These are phyloP conservation scores for Wickerhamomyces silvicola DNA, from an alignment of 805 yeast genomes.

Conservation along the genomic window DNA sequence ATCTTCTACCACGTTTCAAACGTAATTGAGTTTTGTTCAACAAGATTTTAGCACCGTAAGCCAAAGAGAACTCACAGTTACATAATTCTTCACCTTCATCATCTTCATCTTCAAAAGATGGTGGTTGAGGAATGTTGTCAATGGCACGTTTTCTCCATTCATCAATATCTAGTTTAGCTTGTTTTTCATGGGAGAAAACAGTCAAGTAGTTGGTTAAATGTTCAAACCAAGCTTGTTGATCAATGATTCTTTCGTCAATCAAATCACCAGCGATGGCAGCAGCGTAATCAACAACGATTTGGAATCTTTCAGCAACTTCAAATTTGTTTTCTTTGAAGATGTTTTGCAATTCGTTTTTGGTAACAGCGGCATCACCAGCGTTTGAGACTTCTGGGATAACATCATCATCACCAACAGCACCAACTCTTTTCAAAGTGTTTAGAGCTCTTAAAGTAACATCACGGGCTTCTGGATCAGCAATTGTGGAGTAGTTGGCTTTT, in stretches of 20 bases:
- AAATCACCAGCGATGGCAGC: slow-evolving; percentile 98
- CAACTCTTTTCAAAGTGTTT: slow-evolving; percentile 97
- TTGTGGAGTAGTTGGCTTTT: slow-evolving; percentile 87
- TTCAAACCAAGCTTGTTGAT: slow-evolving; percentile 86
- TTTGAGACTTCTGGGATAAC: slow-evolving; percentile 94
- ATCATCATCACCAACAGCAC: slow-evolving; percentile 89
- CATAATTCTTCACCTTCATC: slow-evolving; percentile 99
- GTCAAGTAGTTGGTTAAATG: slow-evolving; percentile 91
- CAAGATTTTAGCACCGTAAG: slow-evolving; percentile 99
- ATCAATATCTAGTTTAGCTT: slow-evolving; percentile 85
- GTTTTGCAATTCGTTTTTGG: slow-evolving; percentile 72
- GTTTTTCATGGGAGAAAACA: slow-evolving; percentile 88
- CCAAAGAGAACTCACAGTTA: slow-evolving; percentile 99
- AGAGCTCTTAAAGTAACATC: slow-evolving; percentile 96
- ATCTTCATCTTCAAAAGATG: slow-evolving; percentile 91
- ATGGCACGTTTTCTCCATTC: slow-evolving; percentile 93
- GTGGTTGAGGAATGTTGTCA: slow-evolving; percentile 97
- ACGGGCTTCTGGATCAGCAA: slow-evolving; percentile 99
- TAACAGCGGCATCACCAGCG: slow-evolving; percentile 94
- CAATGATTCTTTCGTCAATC: slow-evolving; percentile 95
- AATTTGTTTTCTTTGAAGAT: slow-evolving; percentile 61
- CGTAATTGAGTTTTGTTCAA: slow-evolving; percentile 99
- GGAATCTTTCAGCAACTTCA: slow-evolving; percentile 69
- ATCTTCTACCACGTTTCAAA: slow-evolving; percentile 98
- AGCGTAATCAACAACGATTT: slow-evolving; percentile 68